A percentile compares a stretch with the other conserved stretches of the same genome.
phyloP scores from a whole-genome alignment of 169 alveolate genomes.

The Eimeria falciformis region DNA sequence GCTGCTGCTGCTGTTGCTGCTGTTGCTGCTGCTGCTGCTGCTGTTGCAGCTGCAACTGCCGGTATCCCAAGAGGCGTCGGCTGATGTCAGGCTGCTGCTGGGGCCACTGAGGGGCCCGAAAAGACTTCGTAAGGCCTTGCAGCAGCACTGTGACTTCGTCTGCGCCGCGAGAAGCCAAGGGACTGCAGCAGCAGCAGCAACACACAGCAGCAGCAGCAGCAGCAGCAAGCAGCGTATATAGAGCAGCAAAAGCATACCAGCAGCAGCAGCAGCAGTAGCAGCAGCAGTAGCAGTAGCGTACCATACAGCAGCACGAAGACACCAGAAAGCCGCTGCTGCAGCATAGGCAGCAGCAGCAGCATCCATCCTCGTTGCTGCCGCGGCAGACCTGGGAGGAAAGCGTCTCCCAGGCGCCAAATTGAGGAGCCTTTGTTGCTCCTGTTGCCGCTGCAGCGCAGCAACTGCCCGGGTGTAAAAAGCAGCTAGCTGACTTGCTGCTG shows the following conservation, averaged over 20 bases:
- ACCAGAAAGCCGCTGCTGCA: constrained; percentile 1
- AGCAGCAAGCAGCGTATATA: too few relatives aligned
- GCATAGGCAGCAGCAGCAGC: constrained; percentile 23
- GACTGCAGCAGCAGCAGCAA: constrained; percentile 8
- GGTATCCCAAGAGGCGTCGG: not conserved
- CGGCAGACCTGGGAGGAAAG: not conserved
- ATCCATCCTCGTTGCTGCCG: not conserved
- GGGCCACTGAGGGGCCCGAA: not conserved
- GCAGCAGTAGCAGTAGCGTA: not conserved
- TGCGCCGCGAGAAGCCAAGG: not conserved
- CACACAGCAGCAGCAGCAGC: not conserved
- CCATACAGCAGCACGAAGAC: not conserved
- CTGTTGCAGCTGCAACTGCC: not conserved
- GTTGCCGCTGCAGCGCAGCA: not conserved
- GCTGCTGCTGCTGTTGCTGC: not conserved
- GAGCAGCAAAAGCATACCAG: not conserved
- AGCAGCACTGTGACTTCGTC: constrained; percentile 12
- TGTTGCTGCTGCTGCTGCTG: constrained; percentile 7
- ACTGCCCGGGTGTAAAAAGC: not conserved
- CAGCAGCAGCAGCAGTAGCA: not conserved
- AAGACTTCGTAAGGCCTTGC: not conserved
- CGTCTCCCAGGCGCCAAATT: not conserved
- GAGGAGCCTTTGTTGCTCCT: not conserved
- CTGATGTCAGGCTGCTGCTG: constrained; percentile 5
- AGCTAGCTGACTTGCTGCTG: not conserved